A percentile compares a stretch with the other conserved stretches of the same genome.
These are phyloP conservation scores for Podospora pseudoanserina DNA, from an alignment of 495 filamentous ascomycete genomes.

Conservation along the genomic window DNA sequence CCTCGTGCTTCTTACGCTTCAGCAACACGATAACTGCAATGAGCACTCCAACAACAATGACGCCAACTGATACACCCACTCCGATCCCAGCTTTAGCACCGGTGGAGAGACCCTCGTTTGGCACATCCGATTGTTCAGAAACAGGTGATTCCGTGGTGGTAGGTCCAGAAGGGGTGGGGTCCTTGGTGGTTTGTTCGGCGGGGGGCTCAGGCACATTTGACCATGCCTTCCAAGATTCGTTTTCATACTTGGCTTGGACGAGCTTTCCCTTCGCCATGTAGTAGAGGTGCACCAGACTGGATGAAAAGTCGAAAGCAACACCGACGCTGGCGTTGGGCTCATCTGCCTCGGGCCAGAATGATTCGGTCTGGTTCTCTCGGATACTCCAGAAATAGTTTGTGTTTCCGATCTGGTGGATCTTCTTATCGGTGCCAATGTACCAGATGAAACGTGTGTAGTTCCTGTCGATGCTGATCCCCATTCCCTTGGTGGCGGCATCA, in stretches of 20 bases:
- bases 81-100: conserved; percentile 40
- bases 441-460: conserved; percentile 29
- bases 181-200: neutral
- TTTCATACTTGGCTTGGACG: conserved; percentile 32
- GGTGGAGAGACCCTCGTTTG: conserved; percentile 25
- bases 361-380: conserved; percentile 21
- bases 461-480: conserved; percentile 33
- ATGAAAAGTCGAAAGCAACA: conserved; percentile 23
- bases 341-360: conserved; percentile 36
- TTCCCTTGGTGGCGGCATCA: conserved; percentile 23
- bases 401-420: conserved; percentile 29
- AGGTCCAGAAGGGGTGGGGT: neutral
- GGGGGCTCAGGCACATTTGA: conserved; percentile 12
- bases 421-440: conserved; percentile 38
- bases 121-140: neutral
- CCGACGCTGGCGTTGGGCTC: conserved; percentile 31
- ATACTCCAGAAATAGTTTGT: conserved; percentile 27
- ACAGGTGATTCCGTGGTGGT: neutral
- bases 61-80: conserved; percentile 33
- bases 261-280: conserved; percentile 33
- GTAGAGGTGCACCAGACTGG: conserved; percentile 31
- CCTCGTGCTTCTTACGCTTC: conserved; percentile 16
- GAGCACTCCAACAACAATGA: conserved; percentile 26
- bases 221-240: conserved; percentile 25
- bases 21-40: conserved; percentile 26